Conservation (phyloP, 345 rosid genomes). For the Lepidium aucheri region DNA sequence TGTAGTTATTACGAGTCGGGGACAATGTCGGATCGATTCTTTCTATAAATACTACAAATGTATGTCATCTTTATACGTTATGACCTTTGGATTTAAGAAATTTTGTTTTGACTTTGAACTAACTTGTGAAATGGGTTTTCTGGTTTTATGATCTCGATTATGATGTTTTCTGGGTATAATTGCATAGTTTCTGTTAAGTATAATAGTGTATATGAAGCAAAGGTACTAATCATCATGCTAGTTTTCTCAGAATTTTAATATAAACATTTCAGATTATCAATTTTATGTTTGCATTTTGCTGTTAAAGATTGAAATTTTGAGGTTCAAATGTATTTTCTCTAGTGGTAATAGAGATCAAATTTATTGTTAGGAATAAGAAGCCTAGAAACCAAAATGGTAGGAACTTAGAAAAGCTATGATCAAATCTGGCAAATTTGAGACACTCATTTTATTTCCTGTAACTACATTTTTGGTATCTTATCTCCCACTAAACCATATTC, state of each 20-base stretch:
- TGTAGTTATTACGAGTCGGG: not conserved
- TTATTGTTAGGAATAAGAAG: not conserved
- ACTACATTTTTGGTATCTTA: constrained; percentile 4
- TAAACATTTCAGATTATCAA: not conserved
- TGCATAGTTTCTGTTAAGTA: not conserved
- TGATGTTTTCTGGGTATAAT: not conserved
- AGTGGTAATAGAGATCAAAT: no score
- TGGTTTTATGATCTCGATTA: not conserved
- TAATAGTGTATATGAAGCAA: not conserved
- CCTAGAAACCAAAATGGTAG: not conserved
- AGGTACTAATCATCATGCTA: not conserved
- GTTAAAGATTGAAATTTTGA: not conserved
- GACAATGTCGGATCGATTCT: constrained; percentile 1
- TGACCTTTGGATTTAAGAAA: not conserved
- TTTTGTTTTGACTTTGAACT: not conserved
- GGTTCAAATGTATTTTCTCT: not conserved
- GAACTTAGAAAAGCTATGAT: not conserved
- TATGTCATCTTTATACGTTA: not conserved
- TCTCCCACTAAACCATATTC: not conserved
- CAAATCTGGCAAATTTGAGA: not conserved
- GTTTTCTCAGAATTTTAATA: not conserved
- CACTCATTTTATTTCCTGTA: not conserved
- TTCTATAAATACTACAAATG: not conserved
- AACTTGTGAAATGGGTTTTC: not conserved
- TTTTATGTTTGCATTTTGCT: not conserved